Conservation (phyloP, 2,329 filamentous ascomycete species). For the Neonectria magnoliae region DNA sequence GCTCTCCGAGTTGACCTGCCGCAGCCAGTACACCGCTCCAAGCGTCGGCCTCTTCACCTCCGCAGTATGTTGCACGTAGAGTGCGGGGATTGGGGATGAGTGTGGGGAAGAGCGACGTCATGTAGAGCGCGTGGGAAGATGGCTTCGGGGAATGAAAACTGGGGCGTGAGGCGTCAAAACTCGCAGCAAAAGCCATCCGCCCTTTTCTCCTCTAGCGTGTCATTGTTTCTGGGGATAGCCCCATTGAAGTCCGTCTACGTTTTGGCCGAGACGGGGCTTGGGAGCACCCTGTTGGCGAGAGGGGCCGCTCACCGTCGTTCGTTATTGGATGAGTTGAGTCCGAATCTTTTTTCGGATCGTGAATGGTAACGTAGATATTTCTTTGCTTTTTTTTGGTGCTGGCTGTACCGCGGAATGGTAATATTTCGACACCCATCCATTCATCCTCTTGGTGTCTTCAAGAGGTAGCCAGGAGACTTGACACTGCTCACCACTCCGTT, state of each 20-base stretch:
- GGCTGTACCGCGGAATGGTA: not conserved
- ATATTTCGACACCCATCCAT: not conserved
- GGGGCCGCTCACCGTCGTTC: no score
- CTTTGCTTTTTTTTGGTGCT: not conserved
- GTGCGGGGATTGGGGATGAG: conserved; percentile 28
- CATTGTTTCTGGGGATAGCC: conserved; percentile 3
- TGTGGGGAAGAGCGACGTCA: conserved; percentile 43
- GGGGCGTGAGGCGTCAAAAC: conserved; percentile 21
- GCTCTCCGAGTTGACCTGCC: not conserved
- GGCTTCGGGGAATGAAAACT: conserved; percentile 30
- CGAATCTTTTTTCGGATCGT: not conserved
- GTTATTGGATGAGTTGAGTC: conserved; percentile 5
- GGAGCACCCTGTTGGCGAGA: conserved; percentile 3
- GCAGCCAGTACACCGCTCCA: conserved; percentile 15
- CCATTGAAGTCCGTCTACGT: not conserved
- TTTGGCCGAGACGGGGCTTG: conserved; percentile 4
- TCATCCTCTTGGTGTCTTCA: not conserved
- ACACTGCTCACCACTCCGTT: not conserved
- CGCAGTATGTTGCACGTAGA: conserved; percentile 6
- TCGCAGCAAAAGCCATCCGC: not conserved
- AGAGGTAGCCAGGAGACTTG: not conserved
- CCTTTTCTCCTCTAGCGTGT: not conserved
- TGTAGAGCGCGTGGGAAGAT: conserved; percentile 21
- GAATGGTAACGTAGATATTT: not conserved
- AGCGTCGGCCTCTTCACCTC: conserved; percentile 23